Conservation (phyloP, 148 eudicot species). For the Linanthus parryae region DNA sequence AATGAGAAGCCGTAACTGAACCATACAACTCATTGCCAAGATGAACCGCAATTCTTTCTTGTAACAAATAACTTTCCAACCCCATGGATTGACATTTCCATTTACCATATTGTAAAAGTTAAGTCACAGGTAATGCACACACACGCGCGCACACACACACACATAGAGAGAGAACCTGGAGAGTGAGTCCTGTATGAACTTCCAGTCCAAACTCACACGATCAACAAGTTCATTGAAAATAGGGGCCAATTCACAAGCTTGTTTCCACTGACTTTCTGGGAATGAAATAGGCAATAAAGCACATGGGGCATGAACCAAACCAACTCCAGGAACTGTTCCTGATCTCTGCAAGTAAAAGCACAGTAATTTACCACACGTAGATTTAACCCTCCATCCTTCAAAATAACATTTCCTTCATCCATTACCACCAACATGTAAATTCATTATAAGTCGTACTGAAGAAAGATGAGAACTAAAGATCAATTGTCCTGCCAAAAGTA, state of each 20-base stretch:
- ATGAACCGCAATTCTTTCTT: too few species aligned
- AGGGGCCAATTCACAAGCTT: slow-evolving; percentile 94
- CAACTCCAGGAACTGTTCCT: slow-evolving; percentile 84
- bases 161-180: slow-evolving; percentile 54
- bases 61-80: too few species aligned
- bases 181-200: slow-evolving; percentile 78
- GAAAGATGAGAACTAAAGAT: too few species aligned
- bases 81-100: too few species aligned
- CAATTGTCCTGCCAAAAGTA: too few species aligned
- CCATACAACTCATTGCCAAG: too few species aligned
- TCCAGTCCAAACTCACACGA: slow-evolving; percentile 87
- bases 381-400: neutral
- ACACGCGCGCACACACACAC: neutral
- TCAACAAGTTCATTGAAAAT: slow-evolving; percentile 90
- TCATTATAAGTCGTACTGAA: too few species aligned
- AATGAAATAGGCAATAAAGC: slow-evolving; percentile 73
- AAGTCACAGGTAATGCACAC: too few species aligned
- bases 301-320: slow-evolving; percentile 89
- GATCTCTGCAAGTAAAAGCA: slow-evolving; percentile 56
- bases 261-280: slow-evolving; percentile 59
- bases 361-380: slow-evolving; percentile 1
- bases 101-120: too few species aligned
- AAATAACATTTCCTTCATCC: neutral
- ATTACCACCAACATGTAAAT: too few species aligned
- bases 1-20: too few species aligned